Evolutionary conservation across 345 rosid genomes (phyloP), one percentile per base, ranked within the genome.

Genomic region (Salix purpurea): DNA sequence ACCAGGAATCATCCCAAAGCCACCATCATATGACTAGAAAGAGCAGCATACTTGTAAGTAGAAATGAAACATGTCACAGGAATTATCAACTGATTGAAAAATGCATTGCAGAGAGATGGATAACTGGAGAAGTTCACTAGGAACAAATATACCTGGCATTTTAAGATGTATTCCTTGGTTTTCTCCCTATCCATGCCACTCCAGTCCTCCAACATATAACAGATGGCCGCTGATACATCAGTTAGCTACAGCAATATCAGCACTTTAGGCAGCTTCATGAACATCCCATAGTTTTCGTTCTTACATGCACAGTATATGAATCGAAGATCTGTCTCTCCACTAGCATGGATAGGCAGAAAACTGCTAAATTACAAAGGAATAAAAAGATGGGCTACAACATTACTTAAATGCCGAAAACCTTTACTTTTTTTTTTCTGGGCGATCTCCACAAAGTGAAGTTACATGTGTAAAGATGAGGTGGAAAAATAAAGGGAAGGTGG

Each of bases 1-100:
- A 80, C 97, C 97, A 79, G 99, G 98, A 73, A 65, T 82, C 87
- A 93, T 86, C 66, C 99, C 97, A 83, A 96, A 96, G 83, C 99
- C 99, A 71, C 99, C 99, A 78, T 93, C 98, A 85, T 92, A 96
- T 71, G 98, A 91, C 99, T 96, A 91, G 67, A 83, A 86, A 50
- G 72, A 82, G 61, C 6, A 80, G 64, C 19, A 60, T 72, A 73
- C 2, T 69, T 40, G 60, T 80, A 50, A 84, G 78, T 24, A 40
- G 36, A 84, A 46, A 71, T 15, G 68, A 44, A 32, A 61, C 30
- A 48, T 48, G 44, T 42, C 64, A 50, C 23, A 71, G 18, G 15
- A 48, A 64, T 34, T 14, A 36, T n/a, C 52, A 58, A 78, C 19
- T 58, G 42, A 78, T 30, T 26, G 56, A 54, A 76, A 40, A 82